Evolutionary conservation across 169 alveolate species (phyloP), one percentile per base, ranked within the genome.

Genomic region (Plasmodium inui): DNA sequence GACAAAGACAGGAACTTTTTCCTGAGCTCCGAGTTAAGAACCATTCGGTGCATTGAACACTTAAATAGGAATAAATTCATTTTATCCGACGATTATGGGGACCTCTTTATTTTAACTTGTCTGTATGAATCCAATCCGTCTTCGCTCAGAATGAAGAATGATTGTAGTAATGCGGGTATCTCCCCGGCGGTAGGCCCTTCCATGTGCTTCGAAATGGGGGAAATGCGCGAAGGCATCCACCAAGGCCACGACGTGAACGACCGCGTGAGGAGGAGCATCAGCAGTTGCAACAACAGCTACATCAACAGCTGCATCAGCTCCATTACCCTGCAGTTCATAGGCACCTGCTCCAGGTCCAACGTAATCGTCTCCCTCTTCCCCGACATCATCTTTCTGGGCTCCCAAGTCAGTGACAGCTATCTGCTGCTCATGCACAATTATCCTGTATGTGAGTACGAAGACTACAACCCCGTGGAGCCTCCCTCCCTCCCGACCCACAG

Each of bases 41-140:
- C 95, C 10, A 90, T 90, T 39, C 41, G 92, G 44, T 90, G 91
- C 46, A 72, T 90, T n/a, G 95, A 90, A 81, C 8, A 46, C 0
- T n/a, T 90, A 4, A 39, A 34, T 19, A 30, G 19, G 10, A 79
- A 82, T 22, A 90, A 81, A 81, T 90, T 37, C 26, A 90, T 90
- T 53, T 37, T 90, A 17, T 81, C 92, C 14, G 95, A 90, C 73
- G 95, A 90, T 81, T 90, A 90, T 90, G 95, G 95, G 0, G 95
- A 90, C 6, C 61, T 90, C 6, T 90, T 81, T 73, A 81, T 90
- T 19, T 76, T 90, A 6, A 41, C 95, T 0, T 90, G 90, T 32
- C 12, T 82, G 12, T 82, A 22, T 2, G 82, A 28, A 19, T 34
- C 80, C 14, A 81, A 3, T 9, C 67, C 86, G 0, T 57, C 67